These are phyloP conservation scores for Hemileia vastatrix DNA, from an alignment of 1,284 basidiomycete genomes.

Conservation along the genomic window DNA sequence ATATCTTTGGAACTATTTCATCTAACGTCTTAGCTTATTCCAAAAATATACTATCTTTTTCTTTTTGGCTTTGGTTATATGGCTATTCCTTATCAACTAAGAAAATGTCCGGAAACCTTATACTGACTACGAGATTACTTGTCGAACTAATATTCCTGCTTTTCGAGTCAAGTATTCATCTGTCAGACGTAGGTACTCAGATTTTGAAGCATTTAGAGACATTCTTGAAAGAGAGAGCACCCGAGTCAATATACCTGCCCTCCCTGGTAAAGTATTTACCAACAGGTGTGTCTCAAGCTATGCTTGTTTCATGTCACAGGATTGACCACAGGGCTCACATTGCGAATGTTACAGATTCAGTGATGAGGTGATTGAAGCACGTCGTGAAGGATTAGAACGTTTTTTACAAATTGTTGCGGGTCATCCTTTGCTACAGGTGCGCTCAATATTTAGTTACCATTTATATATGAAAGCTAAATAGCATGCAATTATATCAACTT, in stretches of 20 bases:
- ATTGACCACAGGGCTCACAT: background rate
- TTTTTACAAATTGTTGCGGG: slow-evolving; percentile 95
- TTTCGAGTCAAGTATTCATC: slow-evolving; percentile 93
- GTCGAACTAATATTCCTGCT: slow-evolving; percentile 98
- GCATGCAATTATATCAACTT: background rate
- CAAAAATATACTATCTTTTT: background rate
- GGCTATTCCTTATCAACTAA: slow-evolving; percentile 46
- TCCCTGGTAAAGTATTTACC: slow-evolving; percentile 70
- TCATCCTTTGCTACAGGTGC: slow-evolving; percentile 84
- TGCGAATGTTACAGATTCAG: slow-evolving; percentile 61
- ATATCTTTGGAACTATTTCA: background rate
- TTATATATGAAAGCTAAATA: background rate
- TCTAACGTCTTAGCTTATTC: background rate
- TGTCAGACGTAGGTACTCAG: slow-evolving; percentile 89
- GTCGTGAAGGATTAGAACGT: slow-evolving; percentile 85
- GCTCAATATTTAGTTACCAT: slow-evolving; percentile 31
- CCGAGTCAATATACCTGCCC: slow-evolving; percentile 88
- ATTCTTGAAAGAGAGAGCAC: slow-evolving; percentile 94
- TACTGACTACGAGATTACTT: slow-evolving; percentile 97
- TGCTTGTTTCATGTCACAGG: background rate
- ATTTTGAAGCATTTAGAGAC: slow-evolving; percentile 98
- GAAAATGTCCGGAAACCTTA: slow-evolving; percentile 96
- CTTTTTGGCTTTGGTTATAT: background rate
- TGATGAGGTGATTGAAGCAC: slow-evolving; percentile 87
- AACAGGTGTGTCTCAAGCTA: slow-evolving; percentile 29